Base-by-base conservation (phyloP, 1,284 basidiomycete genomes). In the Grifola frondosa region DNA sequence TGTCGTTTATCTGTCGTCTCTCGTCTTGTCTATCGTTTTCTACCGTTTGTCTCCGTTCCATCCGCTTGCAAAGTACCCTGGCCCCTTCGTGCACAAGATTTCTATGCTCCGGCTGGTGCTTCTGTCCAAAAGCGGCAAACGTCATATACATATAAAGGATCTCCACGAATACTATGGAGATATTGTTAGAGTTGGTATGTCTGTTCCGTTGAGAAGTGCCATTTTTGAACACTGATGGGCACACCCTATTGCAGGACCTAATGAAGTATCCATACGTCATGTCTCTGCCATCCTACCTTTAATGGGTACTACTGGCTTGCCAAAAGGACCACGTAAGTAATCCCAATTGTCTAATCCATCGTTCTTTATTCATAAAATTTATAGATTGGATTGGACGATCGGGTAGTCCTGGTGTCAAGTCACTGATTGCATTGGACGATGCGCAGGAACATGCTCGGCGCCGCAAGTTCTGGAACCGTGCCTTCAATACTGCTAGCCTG, bases 271-370 rank as follows among this genome's bases (percentile, higher is more conserved):
- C 1, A 67, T 80, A 29, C 54, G 64, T 30, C 65, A 71, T 41
- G 64, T 62, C 6, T 60, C 64, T n/a, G 72, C 71, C 6, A 59
- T 78, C 17, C 53, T 52, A 4, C 65, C 71, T 6, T 50, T 78
- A 35, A 65, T 80, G 63, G 76, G 78, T 5, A 59, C 63, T 24
- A 53, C 60, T 23, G 77, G 74, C 5, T 61, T 77, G 9, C 69
- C 70, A 2, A 79, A 79, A 58, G 77, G 78, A 33, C 71, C 71
- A 33, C 75, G 77, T 78, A 50, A 48, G 72, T 65, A 37, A 39
- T 36, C 11, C 7, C n/a, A n/a, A n/a, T n/a, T n/a, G n/a, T n/a
- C n/a, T n/a, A n/a, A n/a, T n/a, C n/a, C n/a, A 19, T 13, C 22
- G 11, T 13, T 24, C 7, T 31, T 17, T 17, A 9, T 7, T 7